Evolutionary conservation across 1,284 basidiomycete species (phyloP).

Genomic region (Paramarasmius palmivorus): DNA sequence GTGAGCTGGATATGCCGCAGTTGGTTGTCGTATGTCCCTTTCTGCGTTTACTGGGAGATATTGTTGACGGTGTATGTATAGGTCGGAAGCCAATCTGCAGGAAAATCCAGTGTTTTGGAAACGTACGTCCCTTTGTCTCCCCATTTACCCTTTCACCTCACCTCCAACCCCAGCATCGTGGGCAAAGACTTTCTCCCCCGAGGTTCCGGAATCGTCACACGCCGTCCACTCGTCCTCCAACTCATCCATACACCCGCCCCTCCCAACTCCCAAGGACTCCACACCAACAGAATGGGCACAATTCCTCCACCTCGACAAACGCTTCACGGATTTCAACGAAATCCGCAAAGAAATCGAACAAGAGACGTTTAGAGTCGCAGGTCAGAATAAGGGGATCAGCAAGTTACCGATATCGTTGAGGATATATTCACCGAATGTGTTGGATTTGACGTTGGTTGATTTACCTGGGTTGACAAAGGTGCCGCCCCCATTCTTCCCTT

Average conservation of each 20-base stretch:
- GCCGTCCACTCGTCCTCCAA: conserved; percentile 92
- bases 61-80: conserved; percentile 27
- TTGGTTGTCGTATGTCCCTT: conserved; percentile 66
- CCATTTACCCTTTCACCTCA: conserved; percentile 10
- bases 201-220: conserved; percentile 92
- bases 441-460: conserved; percentile 96
- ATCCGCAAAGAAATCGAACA: conserved; percentile 97
- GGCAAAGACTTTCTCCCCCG: conserved; percentile 95
- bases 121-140: conserved; percentile 54
- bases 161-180: conserved; percentile 68
- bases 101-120: conserved; percentile 85
- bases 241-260: conserved; percentile 85
- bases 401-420: conserved; percentile 93
- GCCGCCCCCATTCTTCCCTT: conserved; percentile 5
- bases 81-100: conserved; percentile 86
- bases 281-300: conserved; percentile 88
- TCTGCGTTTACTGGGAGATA: conserved; percentile 1
- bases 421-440: conserved; percentile 93
- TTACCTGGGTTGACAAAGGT: conserved; percentile 96
- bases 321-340: conserved; percentile 94
- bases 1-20: conserved; percentile 86
- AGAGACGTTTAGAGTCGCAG: conserved; percentile 96
- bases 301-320: conserved; percentile 95
- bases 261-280: conserved; percentile 39
- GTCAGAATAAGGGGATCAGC: conserved; percentile 98